Percentiles rank a stretch among this genome's conserved stretches.
Conservation (phyloP, 1,284 basidiomycete genomes). For the Chiua sp. region DNA sequence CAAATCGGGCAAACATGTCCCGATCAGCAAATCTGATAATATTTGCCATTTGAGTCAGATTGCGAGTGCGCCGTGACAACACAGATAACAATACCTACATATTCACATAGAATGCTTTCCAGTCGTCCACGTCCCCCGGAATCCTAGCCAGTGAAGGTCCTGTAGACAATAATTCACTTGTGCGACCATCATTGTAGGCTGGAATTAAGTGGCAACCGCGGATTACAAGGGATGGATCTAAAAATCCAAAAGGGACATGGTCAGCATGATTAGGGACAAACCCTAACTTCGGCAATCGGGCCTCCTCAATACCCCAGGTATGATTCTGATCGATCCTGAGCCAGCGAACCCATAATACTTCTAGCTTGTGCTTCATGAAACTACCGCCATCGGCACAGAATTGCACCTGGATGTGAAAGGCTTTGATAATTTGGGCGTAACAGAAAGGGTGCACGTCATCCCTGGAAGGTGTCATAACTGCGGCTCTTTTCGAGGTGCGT, state of each 20-base stretch:
- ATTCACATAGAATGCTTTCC: too few relatives aligned
- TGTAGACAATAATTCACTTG: too few relatives aligned
- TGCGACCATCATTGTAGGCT: too few relatives aligned
- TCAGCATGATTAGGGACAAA: slow-evolving; percentile 8
- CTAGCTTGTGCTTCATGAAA: neutral
- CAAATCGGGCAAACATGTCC: too few relatives aligned
- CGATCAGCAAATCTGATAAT: too few relatives aligned
- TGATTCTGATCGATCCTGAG: slow-evolving; percentile 8
- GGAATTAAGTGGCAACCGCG: slow-evolving; percentile 15
- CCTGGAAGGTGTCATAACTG: slow-evolving; percentile 40
- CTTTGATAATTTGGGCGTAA: slow-evolving; percentile 14
- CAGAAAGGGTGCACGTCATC: slow-evolving; percentile 28
- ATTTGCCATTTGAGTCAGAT: too few relatives aligned
- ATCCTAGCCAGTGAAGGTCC: too few relatives aligned
- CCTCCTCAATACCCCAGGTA: slow-evolving; percentile 6
- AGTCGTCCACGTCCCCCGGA: too few relatives aligned
- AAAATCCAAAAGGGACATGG: slow-evolving; percentile 11
- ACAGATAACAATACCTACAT: too few relatives aligned
- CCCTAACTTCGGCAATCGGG: slow-evolving; percentile 15
- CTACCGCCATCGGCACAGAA: neutral
- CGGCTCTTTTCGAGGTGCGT: slow-evolving; percentile 20
- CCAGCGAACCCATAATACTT: slow-evolving; percentile 22
- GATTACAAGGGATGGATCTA: slow-evolving; percentile 18
- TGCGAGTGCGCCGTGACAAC: too few relatives aligned
- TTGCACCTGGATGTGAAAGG: neutral